Percentiles rank a stretch among this genome's conserved stretches.
Conservation (phyloP, 2,329 filamentous ascomycete genomes). For the Penicillium sp. region DNA sequence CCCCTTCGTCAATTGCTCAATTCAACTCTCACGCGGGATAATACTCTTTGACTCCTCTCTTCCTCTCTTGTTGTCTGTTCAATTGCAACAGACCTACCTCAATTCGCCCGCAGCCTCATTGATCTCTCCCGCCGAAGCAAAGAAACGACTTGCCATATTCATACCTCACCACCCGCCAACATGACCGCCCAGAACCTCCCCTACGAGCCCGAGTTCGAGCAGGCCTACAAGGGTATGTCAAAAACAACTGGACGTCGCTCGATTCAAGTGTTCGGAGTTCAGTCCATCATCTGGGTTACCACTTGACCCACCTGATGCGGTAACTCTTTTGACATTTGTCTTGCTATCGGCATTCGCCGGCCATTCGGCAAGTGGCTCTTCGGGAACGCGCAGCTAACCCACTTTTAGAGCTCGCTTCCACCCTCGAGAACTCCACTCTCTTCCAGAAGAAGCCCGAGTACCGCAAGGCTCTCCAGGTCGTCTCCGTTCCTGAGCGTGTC, state of each 20-base stretch:
- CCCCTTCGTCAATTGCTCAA: neutral
- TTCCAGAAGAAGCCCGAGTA: conserved; percentile 95
- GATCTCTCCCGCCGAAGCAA: neutral
- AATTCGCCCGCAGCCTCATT: conserved; percentile 2
- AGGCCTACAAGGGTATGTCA: conserved; percentile 83
- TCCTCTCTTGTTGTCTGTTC: conserved; percentile 4
- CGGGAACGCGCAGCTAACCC: conserved; percentile 13
- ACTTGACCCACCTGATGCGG: too few species aligned
- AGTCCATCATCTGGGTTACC: too few species aligned
- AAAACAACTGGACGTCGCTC: too few species aligned
- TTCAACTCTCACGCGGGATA: neutral
- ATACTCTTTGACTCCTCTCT: conserved; percentile 13
- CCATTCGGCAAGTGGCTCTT: conserved; percentile 14
- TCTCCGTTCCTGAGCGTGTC: conserved; percentile 85
- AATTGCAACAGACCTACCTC: conserved; percentile 6
- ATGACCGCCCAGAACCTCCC: conserved; percentile 73
- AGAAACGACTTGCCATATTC: too few species aligned
- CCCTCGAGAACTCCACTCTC: conserved; percentile 86
- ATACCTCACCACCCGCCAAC: conserved; percentile 3
- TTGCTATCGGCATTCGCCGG: conserved; percentile 11
- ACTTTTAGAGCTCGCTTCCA: conserved; percentile 75
- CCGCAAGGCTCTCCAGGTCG: conserved; percentile 80
- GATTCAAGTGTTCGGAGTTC: too few species aligned
- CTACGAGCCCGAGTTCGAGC: conserved; percentile 93
- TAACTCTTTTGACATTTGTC: neutral